Evolutionary conservation across 2,329 filamentous ascomycete species (phyloP), one percentile per base, ranked within the genome.

Genomic region (Dactylellina cionopaga): DNA sequence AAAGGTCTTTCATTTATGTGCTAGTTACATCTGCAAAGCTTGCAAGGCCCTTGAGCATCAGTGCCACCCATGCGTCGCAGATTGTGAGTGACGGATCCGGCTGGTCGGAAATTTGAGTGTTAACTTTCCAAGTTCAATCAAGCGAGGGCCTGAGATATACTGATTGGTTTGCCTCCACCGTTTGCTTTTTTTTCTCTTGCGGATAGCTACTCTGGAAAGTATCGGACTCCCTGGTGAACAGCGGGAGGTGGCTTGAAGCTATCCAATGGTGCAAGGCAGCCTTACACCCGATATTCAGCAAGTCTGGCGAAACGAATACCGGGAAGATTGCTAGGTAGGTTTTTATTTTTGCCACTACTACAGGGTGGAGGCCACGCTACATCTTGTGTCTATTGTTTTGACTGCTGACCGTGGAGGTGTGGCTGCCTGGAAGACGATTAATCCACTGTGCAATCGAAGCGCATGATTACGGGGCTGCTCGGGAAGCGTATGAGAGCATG

Each of bases 141-240:
- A n/a, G n/a, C n/a, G n/a, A n/a, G n/a, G n/a, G n/a, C n/a, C n/a
- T n/a, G n/a, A n/a, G n/a, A n/a, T n/a, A n/a, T 3, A 15, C 27
- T 46, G 19, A 39, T 24, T 4, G 5, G 31, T 55, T 33, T 35
- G 25, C 11, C n/a, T 31, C 27, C 19, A 29, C 31, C 33, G 25
- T 1, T 60, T 44, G 19, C 65, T 24, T 74, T 64, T 35, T 63
- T 73, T 62, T 63, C 68, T 49, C 58, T 83, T 73, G 80, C 80
- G 51, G 70, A 78, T 64, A 94, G 90, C 80, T 96, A 2, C 81
- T 96, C 2, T 97, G 92, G 92, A 95, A 92, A 80, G 86, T 84
- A 24, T 83, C 91, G n/a, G 90, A 92, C 56, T 80, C 83, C 0
- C 82, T 83, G 11, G 87, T 86, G 73, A 80, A 80, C 0, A 83